A percentile compares a stretch with the other conserved stretches of the same genome.
Conservation (phyloP, 257 asterid genomes). For the Rubia yunnanensis region DNA sequence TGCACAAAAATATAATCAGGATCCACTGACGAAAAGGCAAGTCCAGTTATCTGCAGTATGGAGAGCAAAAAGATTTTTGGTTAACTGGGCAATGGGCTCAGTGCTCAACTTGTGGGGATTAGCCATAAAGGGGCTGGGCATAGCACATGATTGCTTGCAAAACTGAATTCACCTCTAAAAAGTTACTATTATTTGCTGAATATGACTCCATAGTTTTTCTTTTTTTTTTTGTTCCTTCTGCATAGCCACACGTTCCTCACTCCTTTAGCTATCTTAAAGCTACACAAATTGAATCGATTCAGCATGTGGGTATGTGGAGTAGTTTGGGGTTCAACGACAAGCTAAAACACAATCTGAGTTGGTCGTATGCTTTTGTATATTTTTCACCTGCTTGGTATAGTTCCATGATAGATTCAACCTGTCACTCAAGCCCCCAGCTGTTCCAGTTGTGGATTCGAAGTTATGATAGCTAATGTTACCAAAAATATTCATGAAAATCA, state of each 20-base stretch:
- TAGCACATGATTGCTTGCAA: not conserved
- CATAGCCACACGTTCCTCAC: not conserved
- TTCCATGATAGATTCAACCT: not conserved
- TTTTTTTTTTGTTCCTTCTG: not conserved
- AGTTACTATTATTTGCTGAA: not conserved
- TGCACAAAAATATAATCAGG: constrained; percentile 68
- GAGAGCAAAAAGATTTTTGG: not conserved
- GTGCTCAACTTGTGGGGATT: not conserved
- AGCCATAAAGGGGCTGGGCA: not conserved
- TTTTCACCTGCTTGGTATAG: not conserved
- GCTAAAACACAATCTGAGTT: not conserved
- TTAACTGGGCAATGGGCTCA: constrained; percentile 1
- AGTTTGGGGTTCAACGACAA: not conserved
- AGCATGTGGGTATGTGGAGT: not conserved
- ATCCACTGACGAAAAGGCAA: constrained; percentile 67
- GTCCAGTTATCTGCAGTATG: constrained; percentile 78
- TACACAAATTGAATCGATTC: not conserved
- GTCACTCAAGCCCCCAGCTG: not conserved
- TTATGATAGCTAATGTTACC: not conserved
- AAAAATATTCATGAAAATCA: too few species aligned
- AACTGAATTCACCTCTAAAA: not conserved
- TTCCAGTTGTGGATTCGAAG: not conserved
- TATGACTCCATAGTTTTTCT: not conserved
- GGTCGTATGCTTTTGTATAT: not conserved
- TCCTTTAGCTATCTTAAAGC: not conserved